Conservation (phyloP, 106 monocot species). For the Dioscorea dumetorum region DNA sequence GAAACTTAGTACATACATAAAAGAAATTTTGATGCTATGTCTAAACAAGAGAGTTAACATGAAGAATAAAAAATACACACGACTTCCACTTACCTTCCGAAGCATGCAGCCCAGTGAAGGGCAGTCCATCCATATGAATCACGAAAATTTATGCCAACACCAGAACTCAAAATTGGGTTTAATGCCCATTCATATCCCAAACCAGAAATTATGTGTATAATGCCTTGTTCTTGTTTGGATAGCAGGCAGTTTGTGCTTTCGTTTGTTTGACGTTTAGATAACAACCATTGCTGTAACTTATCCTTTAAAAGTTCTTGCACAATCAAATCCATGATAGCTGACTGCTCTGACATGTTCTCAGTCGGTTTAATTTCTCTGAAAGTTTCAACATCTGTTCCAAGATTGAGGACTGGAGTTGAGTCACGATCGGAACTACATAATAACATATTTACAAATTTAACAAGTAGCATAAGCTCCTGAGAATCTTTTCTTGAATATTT, state of each 20-base stretch:
- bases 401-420: not conserved
- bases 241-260: conserved; percentile 18
- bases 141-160: conserved; percentile 83
- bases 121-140: conserved; percentile 96
- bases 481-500: conserved; percentile 4
- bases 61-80: not conserved
- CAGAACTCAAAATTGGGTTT: conserved; percentile 49
- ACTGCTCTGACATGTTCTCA: conserved; percentile 2
- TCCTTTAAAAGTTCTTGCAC: conserved; percentile 63
- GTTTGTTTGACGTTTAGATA: conserved; percentile 17
- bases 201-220: conserved; percentile 79
- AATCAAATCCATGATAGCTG: conserved; percentile 31
- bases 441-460: conserved; percentile 34
- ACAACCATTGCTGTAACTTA: conserved; percentile 22
- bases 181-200: conserved; percentile 94
- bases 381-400: conserved; percentile 3
- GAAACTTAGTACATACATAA: no score
- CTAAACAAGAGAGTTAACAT: no score
- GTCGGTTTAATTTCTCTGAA: conserved; percentile 7
- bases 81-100: conserved; percentile 60
- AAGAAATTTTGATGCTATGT: no score
- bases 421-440: conserved; percentile 18
- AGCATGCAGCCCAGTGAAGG: conserved; percentile 96
- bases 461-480: conserved; percentile 44
- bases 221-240: conserved; percentile 66